Percentiles rank a stretch among this genome's conserved stretches.
These are phyloP conservation scores for Alternaria ventricosa DNA, from an alignment of 2,329 filamentous ascomycete species.

Conservation along the genomic window DNA sequence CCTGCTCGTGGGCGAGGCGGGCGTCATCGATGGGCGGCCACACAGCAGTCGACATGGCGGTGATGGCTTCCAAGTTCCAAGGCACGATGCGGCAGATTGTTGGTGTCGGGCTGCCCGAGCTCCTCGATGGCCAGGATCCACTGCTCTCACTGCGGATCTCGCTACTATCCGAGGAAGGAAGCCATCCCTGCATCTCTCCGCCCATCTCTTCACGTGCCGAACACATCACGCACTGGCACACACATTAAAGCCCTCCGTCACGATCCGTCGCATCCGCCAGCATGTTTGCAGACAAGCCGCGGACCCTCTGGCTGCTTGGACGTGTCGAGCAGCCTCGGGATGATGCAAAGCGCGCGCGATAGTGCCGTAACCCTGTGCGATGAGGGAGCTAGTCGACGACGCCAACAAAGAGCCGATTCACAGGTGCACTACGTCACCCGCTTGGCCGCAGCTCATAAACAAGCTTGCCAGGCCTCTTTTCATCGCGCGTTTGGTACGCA, in stretches of 20 bases:
- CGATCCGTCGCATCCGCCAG: background rate
- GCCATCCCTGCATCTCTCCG: slow-evolving; percentile 7
- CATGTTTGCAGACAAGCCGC: slow-evolving; percentile 9
- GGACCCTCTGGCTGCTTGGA: background rate
- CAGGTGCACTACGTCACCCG: slow-evolving; percentile 22
- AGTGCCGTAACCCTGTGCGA: slow-evolving; percentile 14
- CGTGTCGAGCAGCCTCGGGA: slow-evolving; percentile 7
- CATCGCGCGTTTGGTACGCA: background rate
- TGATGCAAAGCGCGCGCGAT: slow-evolving; percentile 23
- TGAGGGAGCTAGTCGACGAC: slow-evolving; percentile 16
- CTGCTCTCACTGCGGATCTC: slow-evolving; percentile 15
- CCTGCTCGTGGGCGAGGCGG: slow-evolving; percentile 60
- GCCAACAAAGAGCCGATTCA: slow-evolving; percentile 6
- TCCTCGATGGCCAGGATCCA: slow-evolving; percentile 11
- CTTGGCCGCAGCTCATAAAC: slow-evolving; percentile 24
- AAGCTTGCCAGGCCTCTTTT: slow-evolving; percentile 14
- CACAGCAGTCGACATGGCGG: slow-evolving; percentile 65
- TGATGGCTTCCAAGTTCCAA: background rate
- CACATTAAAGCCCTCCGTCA: background rate
- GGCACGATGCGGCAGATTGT: slow-evolving; percentile 1
- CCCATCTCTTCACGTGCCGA: background rate
- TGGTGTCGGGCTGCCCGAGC: slow-evolving; percentile 2
- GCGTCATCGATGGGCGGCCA: slow-evolving; percentile 64
- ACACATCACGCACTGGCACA: background rate
- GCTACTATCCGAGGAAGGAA: slow-evolving; percentile 18